A percentile compares a stretch with the other conserved stretches of the same genome.
Conservation (phyloP, 2,329 filamentous ascomycete genomes). For the Simplicillium aogashimaense region DNA sequence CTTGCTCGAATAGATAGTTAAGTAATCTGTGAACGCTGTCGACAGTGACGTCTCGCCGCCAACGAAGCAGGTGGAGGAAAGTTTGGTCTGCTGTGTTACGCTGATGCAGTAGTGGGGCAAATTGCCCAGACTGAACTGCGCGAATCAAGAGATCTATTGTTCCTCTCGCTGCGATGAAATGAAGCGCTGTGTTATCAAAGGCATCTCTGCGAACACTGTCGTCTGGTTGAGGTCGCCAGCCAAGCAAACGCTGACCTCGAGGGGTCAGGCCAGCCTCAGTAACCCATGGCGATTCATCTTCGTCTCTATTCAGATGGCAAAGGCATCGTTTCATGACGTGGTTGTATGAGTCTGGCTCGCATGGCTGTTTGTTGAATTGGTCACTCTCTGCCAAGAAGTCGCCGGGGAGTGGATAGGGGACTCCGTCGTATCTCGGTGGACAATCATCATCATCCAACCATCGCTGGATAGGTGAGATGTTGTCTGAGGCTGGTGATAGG, state of each 20-base stretch:
- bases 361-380: conserved; percentile 7
- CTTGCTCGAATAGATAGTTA: conserved; percentile 6
- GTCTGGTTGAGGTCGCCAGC: neutral
- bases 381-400: conserved; percentile 32
- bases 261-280: conserved; percentile 13
- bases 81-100: conserved; percentile 37
- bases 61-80: conserved; percentile 33
- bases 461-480: conserved; percentile 6
- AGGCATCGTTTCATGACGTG: conserved; percentile 17
- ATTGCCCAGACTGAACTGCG: conserved; percentile 12
- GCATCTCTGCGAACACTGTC: conserved; percentile 20
- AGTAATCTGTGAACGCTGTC: conserved; percentile 18
- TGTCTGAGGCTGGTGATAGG: conserved; percentile 15
- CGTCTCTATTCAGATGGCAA: conserved; percentile 16
- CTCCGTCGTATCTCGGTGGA: conserved; percentile 9
- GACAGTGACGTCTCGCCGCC: conserved; percentile 20
- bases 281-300: conserved; percentile 18
- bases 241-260: conserved; percentile 9
- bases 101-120: conserved; percentile 1
- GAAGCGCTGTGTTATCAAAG: conserved; percentile 38
- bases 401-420: conserved; percentile 31
- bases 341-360: conserved; percentile 8
- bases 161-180: conserved; percentile 31
- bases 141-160: conserved; percentile 16
- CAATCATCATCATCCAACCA: conserved; percentile 20